These are phyloP conservation scores for Porphyrellus cyaneotinctus DNA, from an alignment of 768 basidiomycete genomes.

Conservation along the genomic window DNA sequence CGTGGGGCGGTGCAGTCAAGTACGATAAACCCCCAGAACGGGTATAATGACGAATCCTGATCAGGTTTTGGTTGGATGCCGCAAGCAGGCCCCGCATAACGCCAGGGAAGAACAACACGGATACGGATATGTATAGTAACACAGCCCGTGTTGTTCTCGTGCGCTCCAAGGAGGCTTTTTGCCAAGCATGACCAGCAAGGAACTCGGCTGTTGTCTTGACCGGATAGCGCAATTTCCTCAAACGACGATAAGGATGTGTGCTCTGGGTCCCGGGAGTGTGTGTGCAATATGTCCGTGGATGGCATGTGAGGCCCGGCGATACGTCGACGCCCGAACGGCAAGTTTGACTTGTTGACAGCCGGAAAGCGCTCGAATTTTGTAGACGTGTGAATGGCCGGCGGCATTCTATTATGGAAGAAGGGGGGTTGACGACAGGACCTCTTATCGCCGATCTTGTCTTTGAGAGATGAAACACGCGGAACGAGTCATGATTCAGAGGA, in stretches of 20 bases:
- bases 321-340: not conserved
- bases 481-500: not conserved
- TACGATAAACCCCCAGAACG: too few relatives aligned
- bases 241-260: not conserved
- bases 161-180: not conserved
- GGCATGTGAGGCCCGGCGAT: not conserved
- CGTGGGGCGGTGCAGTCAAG: too few relatives aligned
- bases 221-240: not conserved
- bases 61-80: too few relatives aligned
- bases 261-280: not conserved
- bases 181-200: not conserved
- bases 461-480: not conserved
- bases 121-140: too few relatives aligned
- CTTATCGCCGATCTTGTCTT: not conserved
- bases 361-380: not conserved
- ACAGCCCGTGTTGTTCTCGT: not conserved
- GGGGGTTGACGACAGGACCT: not conserved
- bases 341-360: slow-evolving; percentile 11
- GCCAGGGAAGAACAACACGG: too few relatives aligned
- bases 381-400: slow-evolving; percentile 15
- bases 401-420: not conserved
- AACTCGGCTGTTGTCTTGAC: not conserved
- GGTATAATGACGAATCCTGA: too few relatives aligned
- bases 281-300: slow-evolving; percentile 5
- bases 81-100: too few relatives aligned